A percentile compares a stretch with the other conserved stretches of the same genome.
Evolutionary conservation across 169 alveolate species (phyloP).

Genomic region (Babesia bigemina): DNA sequence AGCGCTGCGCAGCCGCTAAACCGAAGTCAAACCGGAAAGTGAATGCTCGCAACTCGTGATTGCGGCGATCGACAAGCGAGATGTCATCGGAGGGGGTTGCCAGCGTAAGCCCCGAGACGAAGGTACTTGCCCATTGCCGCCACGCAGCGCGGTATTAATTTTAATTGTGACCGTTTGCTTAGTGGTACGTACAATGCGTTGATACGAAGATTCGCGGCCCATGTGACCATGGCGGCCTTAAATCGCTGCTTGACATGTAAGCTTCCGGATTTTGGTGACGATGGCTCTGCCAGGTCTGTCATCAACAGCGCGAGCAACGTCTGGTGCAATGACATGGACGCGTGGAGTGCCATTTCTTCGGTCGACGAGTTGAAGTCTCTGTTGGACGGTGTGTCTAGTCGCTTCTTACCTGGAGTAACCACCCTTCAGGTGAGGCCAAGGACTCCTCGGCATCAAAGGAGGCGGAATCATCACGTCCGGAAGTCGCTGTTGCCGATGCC

Average conservation of each 20-base stretch:
- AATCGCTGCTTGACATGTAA: conserved; percentile 58
- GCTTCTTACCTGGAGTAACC: neutral
- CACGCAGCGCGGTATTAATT: conserved; percentile 12
- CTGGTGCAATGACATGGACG: conserved; percentile 66
- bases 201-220: conserved; percentile 65
- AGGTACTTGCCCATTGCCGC: conserved; percentile 17
- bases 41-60: conserved; percentile 1
- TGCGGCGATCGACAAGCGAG: neutral
- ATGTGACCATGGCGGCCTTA: conserved; percentile 48
- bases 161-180: neutral
- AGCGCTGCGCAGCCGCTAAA: neutral
- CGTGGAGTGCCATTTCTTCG: conserved; percentile 47
- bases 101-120: neutral
- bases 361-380: conserved; percentile 33
- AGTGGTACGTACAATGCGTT: conserved; percentile 66
- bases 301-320: conserved; percentile 35
- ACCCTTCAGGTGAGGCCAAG: neutral
- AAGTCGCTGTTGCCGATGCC: too few relatives aligned
- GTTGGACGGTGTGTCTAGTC: conserved; percentile 5
- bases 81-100: conserved; percentile 19
- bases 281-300: conserved; percentile 31
- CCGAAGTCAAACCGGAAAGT: neutral
- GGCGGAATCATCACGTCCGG: neutral
- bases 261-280: neutral
- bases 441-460: neutral